Evolutionary conservation across 2,329 filamentous ascomycete genomes (phyloP).

Genomic region (Alternaria solani): DNA sequence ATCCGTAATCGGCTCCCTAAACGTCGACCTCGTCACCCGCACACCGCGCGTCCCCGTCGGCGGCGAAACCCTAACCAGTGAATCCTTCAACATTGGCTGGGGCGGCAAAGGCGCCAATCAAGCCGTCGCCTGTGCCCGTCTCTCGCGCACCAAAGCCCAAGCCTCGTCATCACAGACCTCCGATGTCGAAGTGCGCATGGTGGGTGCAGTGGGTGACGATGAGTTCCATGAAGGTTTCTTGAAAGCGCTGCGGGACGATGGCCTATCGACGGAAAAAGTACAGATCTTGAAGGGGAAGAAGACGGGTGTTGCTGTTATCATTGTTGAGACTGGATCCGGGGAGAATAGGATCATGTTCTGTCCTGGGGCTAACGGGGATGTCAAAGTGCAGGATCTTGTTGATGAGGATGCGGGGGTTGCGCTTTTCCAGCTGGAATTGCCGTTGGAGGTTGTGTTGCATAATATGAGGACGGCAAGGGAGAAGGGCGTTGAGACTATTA

Average conservation of each 20-base stretch:
- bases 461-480: constrained; percentile 48
- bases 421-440: constrained; percentile 59
- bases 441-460: constrained; percentile 51
- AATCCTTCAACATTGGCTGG: constrained; percentile 78
- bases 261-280: constrained; percentile 53
- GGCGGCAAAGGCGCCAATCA: constrained; percentile 98
- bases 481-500: constrained; percentile 64
- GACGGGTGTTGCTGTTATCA: constrained; percentile 59
- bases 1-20: constrained; percentile 89
- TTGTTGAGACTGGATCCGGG: constrained; percentile 58
- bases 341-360: constrained; percentile 60
- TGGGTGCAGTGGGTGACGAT: constrained; percentile 60
- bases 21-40: constrained; percentile 90
- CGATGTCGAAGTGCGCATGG: constrained; percentile 57
- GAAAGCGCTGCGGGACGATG: constrained; percentile 54
- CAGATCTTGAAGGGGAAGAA: constrained; percentile 53
- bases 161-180: constrained; percentile 29
- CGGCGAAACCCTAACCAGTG: constrained; percentile 87
- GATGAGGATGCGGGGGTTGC: constrained; percentile 53
- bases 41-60: constrained; percentile 82
- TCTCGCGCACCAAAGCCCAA: constrained; percentile 66
- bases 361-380: constrained; percentile 57
- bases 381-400: constrained; percentile 49
- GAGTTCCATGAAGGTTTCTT: constrained; percentile 53
- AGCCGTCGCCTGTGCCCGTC: constrained; percentile 84